A percentile compares a stretch with the other conserved stretches of the same genome.
Conservation (phyloP, 805 yeast genomes). For the Candida caryicola region DNA sequence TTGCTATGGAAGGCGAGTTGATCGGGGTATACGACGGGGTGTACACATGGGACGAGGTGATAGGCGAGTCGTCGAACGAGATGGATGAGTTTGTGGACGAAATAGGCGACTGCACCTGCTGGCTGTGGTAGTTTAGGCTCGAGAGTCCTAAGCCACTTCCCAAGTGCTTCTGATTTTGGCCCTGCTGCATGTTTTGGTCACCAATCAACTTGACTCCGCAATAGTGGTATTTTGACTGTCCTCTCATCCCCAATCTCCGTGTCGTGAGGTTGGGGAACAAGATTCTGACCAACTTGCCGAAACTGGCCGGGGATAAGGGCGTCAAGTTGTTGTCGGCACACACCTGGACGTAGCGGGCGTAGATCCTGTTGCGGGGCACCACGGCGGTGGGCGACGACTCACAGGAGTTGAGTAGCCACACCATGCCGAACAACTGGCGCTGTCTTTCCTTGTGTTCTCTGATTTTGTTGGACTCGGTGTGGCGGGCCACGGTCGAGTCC, state of each 20-base stretch:
- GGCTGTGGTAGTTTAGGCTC: not conserved
- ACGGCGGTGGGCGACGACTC: constrained; percentile 42
- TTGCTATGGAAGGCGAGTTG: constrained; percentile 16
- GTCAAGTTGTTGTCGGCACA: constrained; percentile 43
- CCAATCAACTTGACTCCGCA: constrained; percentile 61
- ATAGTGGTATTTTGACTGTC: constrained; percentile 81
- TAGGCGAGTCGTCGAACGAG: constrained; percentile 17
- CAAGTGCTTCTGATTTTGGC: constrained; percentile 2
- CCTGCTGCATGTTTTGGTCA: constrained; percentile 23
- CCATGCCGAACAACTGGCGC: constrained; percentile 77
- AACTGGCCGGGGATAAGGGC: constrained; percentile 72
- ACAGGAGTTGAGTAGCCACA: constrained; percentile 75
- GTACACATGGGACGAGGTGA: constrained; percentile 13
- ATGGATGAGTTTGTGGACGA: constrained; percentile 14
- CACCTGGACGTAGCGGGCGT: constrained; percentile 39
- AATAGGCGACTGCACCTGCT: constrained; percentile 11
- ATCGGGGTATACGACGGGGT: constrained; percentile 18
- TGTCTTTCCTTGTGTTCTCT: constrained; percentile 47
- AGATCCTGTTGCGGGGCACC: constrained; percentile 41
- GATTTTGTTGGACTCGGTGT: constrained; percentile 4
- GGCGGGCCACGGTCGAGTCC: not conserved
- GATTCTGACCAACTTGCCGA: constrained; percentile 60
- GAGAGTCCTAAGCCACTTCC: constrained; percentile 5
- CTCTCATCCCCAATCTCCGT: constrained; percentile 77
- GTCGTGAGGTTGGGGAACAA: constrained; percentile 67